Evolutionary conservation across 169 alveolate genomes (phyloP), one percentile per base, ranked within the genome.

Genomic region (Plasmodium chabaudi): DNA sequence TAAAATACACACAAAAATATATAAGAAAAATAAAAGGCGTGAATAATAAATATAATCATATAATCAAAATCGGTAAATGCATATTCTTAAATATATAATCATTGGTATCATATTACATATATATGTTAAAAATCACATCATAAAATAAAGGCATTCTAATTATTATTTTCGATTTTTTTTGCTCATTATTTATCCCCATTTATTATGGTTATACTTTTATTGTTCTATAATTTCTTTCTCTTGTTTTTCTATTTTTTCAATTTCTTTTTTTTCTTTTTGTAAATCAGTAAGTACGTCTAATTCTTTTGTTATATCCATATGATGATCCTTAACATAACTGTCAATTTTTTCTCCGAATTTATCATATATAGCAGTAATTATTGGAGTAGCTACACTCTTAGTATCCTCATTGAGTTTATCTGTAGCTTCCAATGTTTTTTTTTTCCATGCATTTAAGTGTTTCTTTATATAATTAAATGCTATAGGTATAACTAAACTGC

Each of bases 341-440:
- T 82, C 79, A 59, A 82, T 6, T 68, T 68, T 82, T 1, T 67
- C 64, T 49, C 17, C 59, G 44, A 82, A 65, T 15, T 55, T 56
- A 4, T 34, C 53, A 60, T 82, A 82, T 27, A 82, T 49, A 25
- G 63, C 67, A 68, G 42, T 39, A 10, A 82, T 69, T 10, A 82
- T 72, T 53, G 90, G 90, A 21, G 9, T 21, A n/a, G 90, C 86
- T 68, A 82, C 75, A 15, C 27, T 57, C 21, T 49, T 82, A 10
- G 84, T 23, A 12, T 82, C 73, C 1, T 15, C 49, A 59, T 82
- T 72, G 4, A 69, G 53, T 25, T 65, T 82, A n/a, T 82, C 19
- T 17, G 84, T 82, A 3, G 59, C 90, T 9, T 82, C 86, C 57
- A 82, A 53, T 4, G 84, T 82, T 60, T 42, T 82, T 1, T 65